phyloP scores from a whole-genome alignment of 1,139 yeast species.

The Taphrina populina region DNA sequence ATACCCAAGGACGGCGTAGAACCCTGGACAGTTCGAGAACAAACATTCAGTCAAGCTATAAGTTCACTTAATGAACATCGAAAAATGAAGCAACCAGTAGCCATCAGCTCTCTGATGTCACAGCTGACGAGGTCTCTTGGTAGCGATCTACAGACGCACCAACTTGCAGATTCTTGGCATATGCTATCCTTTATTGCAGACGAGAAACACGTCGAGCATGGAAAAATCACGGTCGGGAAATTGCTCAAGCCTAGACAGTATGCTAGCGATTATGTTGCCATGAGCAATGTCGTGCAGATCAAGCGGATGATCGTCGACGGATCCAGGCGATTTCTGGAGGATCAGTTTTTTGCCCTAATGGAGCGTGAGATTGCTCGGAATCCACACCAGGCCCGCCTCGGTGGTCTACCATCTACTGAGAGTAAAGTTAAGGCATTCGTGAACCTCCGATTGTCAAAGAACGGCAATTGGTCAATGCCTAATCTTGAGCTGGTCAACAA shows the following conservation, averaged over 20 bases:
- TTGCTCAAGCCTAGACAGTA: constrained; percentile 53
- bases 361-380: constrained; percentile 68
- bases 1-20: background rate
- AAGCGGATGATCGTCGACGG: constrained; percentile 51
- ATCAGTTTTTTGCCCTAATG: constrained; percentile 73
- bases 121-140: constrained; percentile 18
- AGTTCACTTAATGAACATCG: constrained; percentile 29
- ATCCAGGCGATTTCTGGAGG: constrained; percentile 64
- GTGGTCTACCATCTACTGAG: constrained; percentile 66
- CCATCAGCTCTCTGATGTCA: constrained; percentile 19
- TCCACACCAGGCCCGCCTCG: constrained; percentile 55
- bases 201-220: constrained; percentile 40
- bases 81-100: constrained; percentile 15
- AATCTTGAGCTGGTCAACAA: constrained; percentile 66
- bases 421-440: constrained; percentile 70
- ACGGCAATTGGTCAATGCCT: constrained; percentile 54
- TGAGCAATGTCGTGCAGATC: constrained; percentile 43
- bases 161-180: constrained; percentile 47
- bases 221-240: constrained; percentile 38
- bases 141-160: constrained; percentile 40
- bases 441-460: constrained; percentile 48
- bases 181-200: constrained; percentile 43
- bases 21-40: constrained; percentile 20
- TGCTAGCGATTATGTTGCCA: constrained; percentile 44
- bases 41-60: constrained; percentile 23